Percentiles rank a stretch among this genome's conserved stretches.
Evolutionary conservation across 202 grass and related monocot species (phyloP).

Genomic region (Zizania palustris): DNA sequence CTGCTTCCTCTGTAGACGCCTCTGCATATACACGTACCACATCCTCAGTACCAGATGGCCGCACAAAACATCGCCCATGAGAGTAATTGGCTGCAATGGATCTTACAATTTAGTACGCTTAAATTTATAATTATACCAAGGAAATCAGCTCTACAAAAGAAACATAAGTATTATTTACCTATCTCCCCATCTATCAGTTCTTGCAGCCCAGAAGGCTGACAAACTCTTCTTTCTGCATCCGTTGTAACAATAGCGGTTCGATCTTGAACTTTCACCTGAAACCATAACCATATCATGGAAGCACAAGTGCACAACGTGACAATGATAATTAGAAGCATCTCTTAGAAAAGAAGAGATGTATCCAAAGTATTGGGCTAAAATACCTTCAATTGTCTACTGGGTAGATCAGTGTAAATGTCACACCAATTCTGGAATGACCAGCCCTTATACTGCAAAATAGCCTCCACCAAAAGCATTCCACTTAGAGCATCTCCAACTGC

Average conservation of each 20-base stretch:
- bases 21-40: conserved; percentile 78
- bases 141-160: conserved; percentile 2
- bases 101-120: conserved; percentile 22
- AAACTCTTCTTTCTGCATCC: conserved; percentile 63
- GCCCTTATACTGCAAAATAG: conserved; percentile 74
- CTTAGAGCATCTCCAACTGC: conserved; percentile 90
- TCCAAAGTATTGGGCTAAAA: not conserved
- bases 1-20: conserved; percentile 60
- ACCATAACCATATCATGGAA: not conserved
- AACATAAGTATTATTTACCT: conserved; percentile 35
- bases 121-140: not conserved
- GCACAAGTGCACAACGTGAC: too few relatives aligned
- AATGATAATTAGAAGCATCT: not conserved
- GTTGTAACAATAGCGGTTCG: conserved; percentile 66
- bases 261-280: conserved; percentile 88
- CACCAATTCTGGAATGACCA: conserved; percentile 90
- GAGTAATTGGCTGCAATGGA: conserved; percentile 52
- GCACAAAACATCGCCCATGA: conserved; percentile 67
- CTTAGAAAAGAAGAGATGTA: not conserved
- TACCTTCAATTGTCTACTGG: conserved; percentile 87
- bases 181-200: conserved; percentile 66
- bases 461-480: conserved; percentile 85
- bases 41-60: conserved; percentile 81
- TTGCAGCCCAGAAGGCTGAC: conserved; percentile 61
- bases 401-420: conserved; percentile 84